Base-by-base conservation (phyloP, 352 stramenopile genomes). In the Globisporangium acanthophoron region DNA sequence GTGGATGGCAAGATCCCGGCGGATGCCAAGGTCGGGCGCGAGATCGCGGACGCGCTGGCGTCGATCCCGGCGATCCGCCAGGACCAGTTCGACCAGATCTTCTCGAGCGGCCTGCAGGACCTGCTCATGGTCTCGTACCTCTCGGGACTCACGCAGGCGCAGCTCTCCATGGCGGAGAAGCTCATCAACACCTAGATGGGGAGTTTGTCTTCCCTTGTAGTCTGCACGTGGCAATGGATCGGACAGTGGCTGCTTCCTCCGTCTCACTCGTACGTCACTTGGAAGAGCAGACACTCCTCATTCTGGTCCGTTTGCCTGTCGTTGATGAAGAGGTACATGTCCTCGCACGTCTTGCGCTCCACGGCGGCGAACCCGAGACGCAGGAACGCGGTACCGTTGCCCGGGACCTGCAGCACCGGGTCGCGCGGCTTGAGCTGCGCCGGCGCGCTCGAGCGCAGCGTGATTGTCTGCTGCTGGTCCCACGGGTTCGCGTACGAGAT, bases 41-140 rank as follows among this genome's bases (percentile, higher is more conserved):
- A 98, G 67, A 94, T 99, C 67, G 91, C 92, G 1, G 94, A 98
- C 61, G 90, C 90, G 35, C 78, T 99, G 2, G 95, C 93, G 11
- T 85, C 80, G 49, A 96, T 99, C 52, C 96, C 97, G 24, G 78
- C 95, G 58, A 96, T 99, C 59, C 79, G 87, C 52, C 78, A 87
- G 29, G 94, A 98, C 64, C 87, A 97, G 62, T 98, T 99, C 71
- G 94, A 98, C 76, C 94, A 97, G 61, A 88, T 98, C 54, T 98
- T 99, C 74, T 95, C 94, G 72, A 93, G 91, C 66, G 96, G 96
- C 20, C 73, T 99, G 66, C 96, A 99, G 79, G 97, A 99, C 77
- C 83, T 99, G 56, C 84, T 99, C 61, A 99, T 99, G 96, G 96
- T 99, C 24, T 98, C 91, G 58, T 99, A 99, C 77, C 88, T 99